Evolutionary conservation across 805 yeast genomes (phyloP).

Genomic region (Yarrowia sp.): DNA sequence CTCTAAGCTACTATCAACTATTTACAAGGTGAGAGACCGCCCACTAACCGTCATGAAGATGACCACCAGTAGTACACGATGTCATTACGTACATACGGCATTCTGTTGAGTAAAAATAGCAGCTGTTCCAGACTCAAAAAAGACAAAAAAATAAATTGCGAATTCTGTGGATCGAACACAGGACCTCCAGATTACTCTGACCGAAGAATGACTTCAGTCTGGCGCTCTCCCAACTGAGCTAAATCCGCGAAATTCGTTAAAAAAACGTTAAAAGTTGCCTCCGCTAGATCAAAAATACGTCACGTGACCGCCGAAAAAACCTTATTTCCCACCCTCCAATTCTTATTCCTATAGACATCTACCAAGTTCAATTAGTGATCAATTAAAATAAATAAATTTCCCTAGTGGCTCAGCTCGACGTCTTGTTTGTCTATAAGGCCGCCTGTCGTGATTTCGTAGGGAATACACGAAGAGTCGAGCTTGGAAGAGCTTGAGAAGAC

Average conservation of each 20-base stretch:
- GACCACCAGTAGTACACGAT: too few species aligned
- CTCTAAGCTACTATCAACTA: too few species aligned
- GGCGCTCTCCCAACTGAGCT: conserved; percentile 54
- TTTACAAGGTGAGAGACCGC: too few species aligned
- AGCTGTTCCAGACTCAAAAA: background rate
- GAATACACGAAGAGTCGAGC: conserved; percentile 2
- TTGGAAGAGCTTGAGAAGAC: conserved; percentile 8
- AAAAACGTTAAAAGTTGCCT: background rate
- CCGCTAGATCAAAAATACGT: background rate
- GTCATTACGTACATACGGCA: too few species aligned
- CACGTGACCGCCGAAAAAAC: conserved; percentile 5
- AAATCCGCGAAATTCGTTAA: conserved; percentile 41
- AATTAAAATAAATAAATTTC: background rate
- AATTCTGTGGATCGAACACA: conserved; percentile 77
- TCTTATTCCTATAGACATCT: too few species aligned
- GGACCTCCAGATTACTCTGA: conserved; percentile 70
- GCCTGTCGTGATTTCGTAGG: conserved; percentile 9
- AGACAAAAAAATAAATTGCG: conserved; percentile 44
- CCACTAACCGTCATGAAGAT: too few species aligned
- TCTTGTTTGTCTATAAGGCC: background rate
- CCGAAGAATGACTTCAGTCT: conserved; percentile 47
- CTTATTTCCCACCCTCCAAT: too few species aligned
- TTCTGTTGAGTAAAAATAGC: too few species aligned
- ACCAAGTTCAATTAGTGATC: background rate
- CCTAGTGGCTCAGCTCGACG: background rate